These are phyloP conservation scores for Adansonia rubrostipa DNA, from an alignment of 441 rosid genomes.

Conservation along the genomic window DNA sequence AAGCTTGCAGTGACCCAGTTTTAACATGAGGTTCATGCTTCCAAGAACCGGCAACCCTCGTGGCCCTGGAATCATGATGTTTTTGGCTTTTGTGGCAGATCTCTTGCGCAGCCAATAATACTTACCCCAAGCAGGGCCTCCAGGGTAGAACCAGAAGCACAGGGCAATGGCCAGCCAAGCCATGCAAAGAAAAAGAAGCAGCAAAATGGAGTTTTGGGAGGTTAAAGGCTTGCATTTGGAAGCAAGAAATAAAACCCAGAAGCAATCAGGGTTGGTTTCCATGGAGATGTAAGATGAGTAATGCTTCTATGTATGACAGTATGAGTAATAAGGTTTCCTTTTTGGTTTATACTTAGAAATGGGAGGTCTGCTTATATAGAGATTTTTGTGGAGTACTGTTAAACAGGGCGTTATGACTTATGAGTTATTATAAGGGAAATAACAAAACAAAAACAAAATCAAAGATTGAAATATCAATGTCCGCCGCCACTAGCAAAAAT, in stretches of 20 bases:
- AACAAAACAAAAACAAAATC: background rate
- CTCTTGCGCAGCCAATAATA: slow-evolving; percentile 22
- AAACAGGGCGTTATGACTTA: background rate
- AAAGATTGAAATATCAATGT: slow-evolving; percentile 19
- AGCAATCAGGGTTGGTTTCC: slow-evolving; percentile 43
- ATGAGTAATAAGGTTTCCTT: slow-evolving; percentile 32
- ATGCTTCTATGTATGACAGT: background rate
- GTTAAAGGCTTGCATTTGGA: slow-evolving; percentile 42
- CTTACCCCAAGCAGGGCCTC: slow-evolving; percentile 63
- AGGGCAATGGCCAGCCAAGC: slow-evolving; percentile 36
- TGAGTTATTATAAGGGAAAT: background rate
- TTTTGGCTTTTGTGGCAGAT: slow-evolving; percentile 29
- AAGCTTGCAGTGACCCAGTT: slow-evolving; percentile 69
- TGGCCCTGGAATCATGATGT: slow-evolving; percentile 69
- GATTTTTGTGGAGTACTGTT: slow-evolving; percentile 1
- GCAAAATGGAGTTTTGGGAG: slow-evolving; percentile 32
- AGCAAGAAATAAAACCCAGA: slow-evolving; percentile 44
- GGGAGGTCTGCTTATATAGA: slow-evolving; percentile 41
- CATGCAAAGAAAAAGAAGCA: slow-evolving; percentile 37
- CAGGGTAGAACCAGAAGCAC: slow-evolving; percentile 46
- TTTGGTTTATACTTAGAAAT: slow-evolving; percentile 37
- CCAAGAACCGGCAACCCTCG: slow-evolving; percentile 76
- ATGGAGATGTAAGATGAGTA: slow-evolving; percentile 20
- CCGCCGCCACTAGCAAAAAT: slow-evolving; percentile 35
- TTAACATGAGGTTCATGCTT: slow-evolving; percentile 66